A percentile compares a stretch with the other conserved stretches of the same genome.
phyloP scores from a whole-genome alignment of 176 grass and related monocot species.

The Sorghum bicolor region Sorghum_bicolor_NCBIv3 NC_012872.2:9724001-9724500 shows the following conservation, averaged over 20 bases:
- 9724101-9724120: conserved; percentile 91
- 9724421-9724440: conserved; percentile 76
- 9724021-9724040: conserved; percentile 88
- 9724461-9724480: conserved; percentile 55
- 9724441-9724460: conserved; percentile 31
- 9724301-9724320: conserved; percentile 90
- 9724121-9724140: conserved; percentile 87
- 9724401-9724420: conserved; percentile 70
- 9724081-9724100: conserved; percentile 92
- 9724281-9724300: conserved; percentile 93
- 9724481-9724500: conserved; percentile 72
- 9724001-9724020: conserved; percentile 94
- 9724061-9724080: conserved; percentile 92
- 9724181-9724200: conserved; percentile 93
- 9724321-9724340: conserved; percentile 82
- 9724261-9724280: conserved; percentile 95
- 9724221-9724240: conserved; percentile 91
- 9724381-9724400: conserved; percentile 74
- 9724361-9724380: conserved; percentile 92
- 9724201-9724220: conserved; percentile 96
- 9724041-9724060: conserved; percentile 87
- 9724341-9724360: conserved; percentile 67
- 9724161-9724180: conserved; percentile 98
- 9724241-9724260: conserved; percentile 90
- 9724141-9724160: conserved; percentile 95